These are phyloP conservation scores for Fusarium paranaense DNA, from an alignment of 2,329 filamentous ascomycete species.

Conservation along the genomic window DNA sequence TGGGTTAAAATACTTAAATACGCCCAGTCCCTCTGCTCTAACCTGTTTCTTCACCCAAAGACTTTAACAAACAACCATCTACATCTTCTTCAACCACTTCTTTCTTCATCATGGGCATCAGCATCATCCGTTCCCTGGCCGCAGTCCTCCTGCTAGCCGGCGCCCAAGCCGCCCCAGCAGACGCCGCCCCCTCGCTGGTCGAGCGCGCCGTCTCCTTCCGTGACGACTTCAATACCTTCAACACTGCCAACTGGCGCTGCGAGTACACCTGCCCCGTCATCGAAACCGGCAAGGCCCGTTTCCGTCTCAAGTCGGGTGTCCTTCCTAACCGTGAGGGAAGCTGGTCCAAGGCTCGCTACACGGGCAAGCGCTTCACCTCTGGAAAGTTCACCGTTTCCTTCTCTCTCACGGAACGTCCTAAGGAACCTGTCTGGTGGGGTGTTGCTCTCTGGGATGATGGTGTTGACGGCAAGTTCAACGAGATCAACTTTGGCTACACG, in stretches of 20 bases:
- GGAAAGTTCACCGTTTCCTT: constrained; percentile 29
- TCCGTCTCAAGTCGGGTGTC: constrained; percentile 14
- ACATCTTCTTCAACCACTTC: neutral
- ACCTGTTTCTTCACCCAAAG: neutral
- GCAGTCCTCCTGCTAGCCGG: constrained; percentile 7
- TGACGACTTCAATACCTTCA: constrained; percentile 27
- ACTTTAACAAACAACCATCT: neutral
- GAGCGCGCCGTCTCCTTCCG: constrained; percentile 2
- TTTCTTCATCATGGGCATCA: neutral
- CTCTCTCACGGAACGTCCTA: constrained; percentile 19
- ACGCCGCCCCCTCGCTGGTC: neutral
- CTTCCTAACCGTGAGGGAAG: constrained; percentile 20
- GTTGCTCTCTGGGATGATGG: constrained; percentile 30
- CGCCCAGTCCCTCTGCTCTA: neutral
- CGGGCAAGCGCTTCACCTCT: constrained; percentile 22
- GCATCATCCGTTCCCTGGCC: neutral
- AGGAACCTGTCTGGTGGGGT: constrained; percentile 33
- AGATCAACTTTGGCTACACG: constrained; percentile 39
- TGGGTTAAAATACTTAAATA: neutral
- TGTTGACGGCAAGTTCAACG: constrained; percentile 20
- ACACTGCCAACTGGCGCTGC: constrained; percentile 19
- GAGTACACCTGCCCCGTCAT: constrained; percentile 33
- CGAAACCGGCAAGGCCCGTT: constrained; percentile 27
- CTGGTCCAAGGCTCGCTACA: constrained; percentile 33
- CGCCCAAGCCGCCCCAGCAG: constrained; percentile 4